Percentiles rank a stretch among this genome's conserved stretches.
These are phyloP conservation scores for Mesembryanthemum crystallinum DNA, from an alignment of 148 eudicot genomes.

Conservation along the genomic window DNA sequence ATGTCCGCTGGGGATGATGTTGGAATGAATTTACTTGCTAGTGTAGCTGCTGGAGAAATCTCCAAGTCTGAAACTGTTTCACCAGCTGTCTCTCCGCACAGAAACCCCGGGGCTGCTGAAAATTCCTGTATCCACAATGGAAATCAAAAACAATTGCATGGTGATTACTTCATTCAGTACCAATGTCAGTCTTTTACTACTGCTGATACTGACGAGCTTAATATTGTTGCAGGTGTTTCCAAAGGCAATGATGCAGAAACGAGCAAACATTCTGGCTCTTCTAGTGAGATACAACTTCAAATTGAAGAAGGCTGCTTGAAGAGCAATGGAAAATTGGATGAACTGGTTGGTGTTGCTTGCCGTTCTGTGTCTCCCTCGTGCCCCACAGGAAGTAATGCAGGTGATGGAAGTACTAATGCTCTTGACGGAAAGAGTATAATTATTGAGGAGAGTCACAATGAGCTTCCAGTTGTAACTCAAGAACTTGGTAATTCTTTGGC, in stretches of 20 bases:
- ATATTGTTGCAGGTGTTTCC: slow-evolving; percentile 18
- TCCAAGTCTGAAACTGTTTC: slow-evolving; percentile 45
- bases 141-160: slow-evolving; percentile 20
- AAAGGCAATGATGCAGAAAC: background rate
- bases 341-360: background rate
- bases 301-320: slow-evolving; percentile 24
- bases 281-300: slow-evolving; percentile 26
- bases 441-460: slow-evolving; percentile 4
- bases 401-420: background rate
- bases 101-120: slow-evolving; percentile 32
- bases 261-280: slow-evolving; percentile 10
- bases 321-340: slow-evolving; percentile 13
- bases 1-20: slow-evolving; percentile 62
- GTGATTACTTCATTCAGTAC: slow-evolving; percentile 16
- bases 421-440: background rate
- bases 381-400: background rate
- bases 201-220: slow-evolving; percentile 26
- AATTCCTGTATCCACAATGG: slow-evolving; percentile 20
- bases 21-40: slow-evolving; percentile 94
- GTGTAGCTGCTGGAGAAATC: slow-evolving; percentile 91
- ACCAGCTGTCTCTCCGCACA: slow-evolving; percentile 48
- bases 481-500: background rate
- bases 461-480: background rate
- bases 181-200: background rate
- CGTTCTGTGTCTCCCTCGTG: slow-evolving; percentile 13